Evolutionary conservation across 176 grass and related monocot genomes (phyloP).

Genomic region (Oryza glumipatula): DNA sequence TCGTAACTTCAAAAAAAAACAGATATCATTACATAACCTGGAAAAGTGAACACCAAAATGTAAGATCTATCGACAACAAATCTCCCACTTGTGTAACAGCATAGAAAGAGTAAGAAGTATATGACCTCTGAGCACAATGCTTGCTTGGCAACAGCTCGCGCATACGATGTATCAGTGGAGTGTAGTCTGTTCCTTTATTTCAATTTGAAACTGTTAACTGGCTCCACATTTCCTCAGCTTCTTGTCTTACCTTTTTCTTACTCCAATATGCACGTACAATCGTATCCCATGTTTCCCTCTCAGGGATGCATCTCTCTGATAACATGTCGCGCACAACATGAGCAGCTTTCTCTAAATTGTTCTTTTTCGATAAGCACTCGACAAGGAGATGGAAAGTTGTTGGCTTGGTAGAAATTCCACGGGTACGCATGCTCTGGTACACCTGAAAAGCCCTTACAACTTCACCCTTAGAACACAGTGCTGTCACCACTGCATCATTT

Average conservation of each 20-base stretch:
- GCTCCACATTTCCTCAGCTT: conserved; percentile 51
- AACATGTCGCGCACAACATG: conserved; percentile 77
- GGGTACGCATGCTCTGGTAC: conserved; percentile 68
- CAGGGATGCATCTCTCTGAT: conserved; percentile 71
- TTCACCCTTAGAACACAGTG: conserved; percentile 55
- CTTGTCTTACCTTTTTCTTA: conserved; percentile 57
- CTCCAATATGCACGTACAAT: conserved; percentile 69
- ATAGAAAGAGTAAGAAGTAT: not conserved
- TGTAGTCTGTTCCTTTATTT: conserved; percentile 3
- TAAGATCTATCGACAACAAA: not conserved
- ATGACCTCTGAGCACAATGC: not conserved
- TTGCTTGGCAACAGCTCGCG: conserved; percentile 8
- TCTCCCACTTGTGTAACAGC: not conserved
- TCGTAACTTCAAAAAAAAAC: conserved; percentile 6
- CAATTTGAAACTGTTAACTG: conserved; percentile 43
- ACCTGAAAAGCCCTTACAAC: conserved; percentile 65
- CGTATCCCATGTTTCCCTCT: conserved; percentile 64
- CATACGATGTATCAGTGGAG: conserved; percentile 11
- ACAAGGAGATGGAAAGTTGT: conserved; percentile 69
- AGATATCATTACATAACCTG: conserved; percentile 20
- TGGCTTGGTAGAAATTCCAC: conserved; percentile 67
- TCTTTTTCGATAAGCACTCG: conserved; percentile 65
- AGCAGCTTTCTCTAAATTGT: conserved; percentile 62
- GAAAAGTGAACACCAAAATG: not conserved
- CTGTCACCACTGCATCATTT: conserved; percentile 66